phyloP scores from a whole-genome alignment of 2,329 filamentous ascomycete genomes.

The Aspergillus persii region DNA sequence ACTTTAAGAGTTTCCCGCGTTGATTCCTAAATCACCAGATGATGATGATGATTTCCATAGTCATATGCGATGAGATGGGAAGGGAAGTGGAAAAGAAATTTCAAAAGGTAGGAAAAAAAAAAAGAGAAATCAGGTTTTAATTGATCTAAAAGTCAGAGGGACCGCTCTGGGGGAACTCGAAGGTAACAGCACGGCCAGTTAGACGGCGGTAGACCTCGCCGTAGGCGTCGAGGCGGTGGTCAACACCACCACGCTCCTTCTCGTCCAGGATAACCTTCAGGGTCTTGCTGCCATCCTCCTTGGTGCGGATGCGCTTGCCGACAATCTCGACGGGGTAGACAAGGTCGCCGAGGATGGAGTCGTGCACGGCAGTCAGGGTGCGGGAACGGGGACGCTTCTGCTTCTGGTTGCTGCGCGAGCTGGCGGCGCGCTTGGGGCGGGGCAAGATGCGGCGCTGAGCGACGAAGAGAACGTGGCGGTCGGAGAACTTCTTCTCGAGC shows the following conservation, averaged over 20 bases:
- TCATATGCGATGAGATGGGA: constrained; percentile 9
- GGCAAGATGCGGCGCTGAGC: constrained; percentile 98
- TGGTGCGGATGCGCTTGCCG: constrained; percentile 97
- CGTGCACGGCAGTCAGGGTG: constrained; percentile 98
- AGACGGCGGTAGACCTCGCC: constrained; percentile 98
- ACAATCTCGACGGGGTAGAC: constrained; percentile 99
- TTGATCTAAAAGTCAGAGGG: constrained; percentile 74
- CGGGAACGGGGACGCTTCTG: constrained; percentile 98
- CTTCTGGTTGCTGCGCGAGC: constrained; percentile 91
- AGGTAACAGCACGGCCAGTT: constrained; percentile 93
- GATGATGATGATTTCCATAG: constrained; percentile 7
- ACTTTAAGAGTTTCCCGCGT: neutral
- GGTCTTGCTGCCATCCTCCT: constrained; percentile 97
- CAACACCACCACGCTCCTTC: constrained; percentile 99
- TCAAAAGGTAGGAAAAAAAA: neutral
- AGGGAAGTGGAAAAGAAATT: constrained; percentile 26
- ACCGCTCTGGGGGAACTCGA: constrained; percentile 93
- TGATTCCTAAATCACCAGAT: constrained; percentile 6
- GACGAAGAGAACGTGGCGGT: constrained; percentile 99
- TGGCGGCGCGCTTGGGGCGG: constrained; percentile 96
- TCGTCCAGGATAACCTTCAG: constrained; percentile 99
- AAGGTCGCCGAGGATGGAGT: constrained; percentile 95
- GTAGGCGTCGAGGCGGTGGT: constrained; percentile 99
- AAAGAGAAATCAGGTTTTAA: constrained; percentile 1
- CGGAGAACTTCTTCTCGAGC: constrained; percentile 99